Conservation (phyloP, 2,329 filamentous ascomycete genomes). For the Verticillium zaregamsianum region DNA sequence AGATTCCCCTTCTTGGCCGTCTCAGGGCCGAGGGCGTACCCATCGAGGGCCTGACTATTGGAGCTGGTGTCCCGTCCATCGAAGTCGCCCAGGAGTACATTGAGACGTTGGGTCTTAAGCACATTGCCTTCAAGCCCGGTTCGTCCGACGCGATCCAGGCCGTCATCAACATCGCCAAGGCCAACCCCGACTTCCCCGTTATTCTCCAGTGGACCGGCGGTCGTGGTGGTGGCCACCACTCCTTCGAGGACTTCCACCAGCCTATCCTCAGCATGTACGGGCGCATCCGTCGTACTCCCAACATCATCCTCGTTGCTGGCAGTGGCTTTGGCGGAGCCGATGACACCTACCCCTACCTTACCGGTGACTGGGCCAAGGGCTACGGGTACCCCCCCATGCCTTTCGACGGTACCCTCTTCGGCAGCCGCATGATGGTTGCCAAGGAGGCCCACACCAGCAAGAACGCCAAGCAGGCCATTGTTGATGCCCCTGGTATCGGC, state of each 20-base stretch:
- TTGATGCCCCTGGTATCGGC: constrained; percentile 76
- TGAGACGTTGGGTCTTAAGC: constrained; percentile 84
- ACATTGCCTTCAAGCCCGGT: constrained; percentile 92
- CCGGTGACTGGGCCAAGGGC: constrained; percentile 80
- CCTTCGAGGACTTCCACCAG: constrained; percentile 91
- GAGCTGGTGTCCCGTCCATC: constrained; percentile 88
- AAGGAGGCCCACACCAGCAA: constrained; percentile 88
- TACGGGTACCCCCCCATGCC: constrained; percentile 91
- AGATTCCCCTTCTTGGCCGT: constrained; percentile 78
- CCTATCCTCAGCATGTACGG: constrained; percentile 89
- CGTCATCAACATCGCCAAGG: constrained; percentile 88
- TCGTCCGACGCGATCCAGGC: constrained; percentile 84
- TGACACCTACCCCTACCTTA: constrained; percentile 89
- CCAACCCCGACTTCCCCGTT: constrained; percentile 91
- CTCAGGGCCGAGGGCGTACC: constrained; percentile 82
- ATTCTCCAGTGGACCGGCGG: constrained; percentile 94
- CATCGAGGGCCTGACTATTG: constrained; percentile 88
- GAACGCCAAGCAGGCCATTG: constrained; percentile 85
- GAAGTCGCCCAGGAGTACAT: constrained; percentile 94
- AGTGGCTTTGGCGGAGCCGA: constrained; percentile 89
- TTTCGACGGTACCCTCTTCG: constrained; percentile 87
- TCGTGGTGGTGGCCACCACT: constrained; percentile 90
- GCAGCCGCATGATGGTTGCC: constrained; percentile 90
- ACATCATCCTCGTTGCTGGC: constrained; percentile 84
- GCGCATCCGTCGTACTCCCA: constrained; percentile 77